These are phyloP conservation scores for Diplodia sapinea DNA, from an alignment of 2,329 filamentous ascomycete species.

Conservation along the genomic window DNA sequence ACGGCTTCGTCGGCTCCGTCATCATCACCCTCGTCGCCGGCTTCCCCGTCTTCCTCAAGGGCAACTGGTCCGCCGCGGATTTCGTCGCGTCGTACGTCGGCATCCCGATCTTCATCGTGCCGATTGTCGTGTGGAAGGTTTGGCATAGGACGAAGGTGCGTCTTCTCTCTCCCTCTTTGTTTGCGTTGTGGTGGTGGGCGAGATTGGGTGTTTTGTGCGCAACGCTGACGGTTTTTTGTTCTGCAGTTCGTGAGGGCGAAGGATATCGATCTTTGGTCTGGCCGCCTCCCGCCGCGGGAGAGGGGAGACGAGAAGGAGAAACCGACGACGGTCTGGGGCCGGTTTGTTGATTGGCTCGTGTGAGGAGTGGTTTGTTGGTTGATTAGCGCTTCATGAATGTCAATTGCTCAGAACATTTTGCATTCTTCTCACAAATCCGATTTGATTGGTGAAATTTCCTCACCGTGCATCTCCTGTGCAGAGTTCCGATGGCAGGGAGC, in stretches of 20 bases:
- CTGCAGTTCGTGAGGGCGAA: slow-evolving; percentile 36
- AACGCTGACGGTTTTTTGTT: neutral
- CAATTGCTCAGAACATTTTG: too few relatives aligned
- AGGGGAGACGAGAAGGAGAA: slow-evolving; percentile 1
- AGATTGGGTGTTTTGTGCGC: neutral
- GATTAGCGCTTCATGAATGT: too few relatives aligned
- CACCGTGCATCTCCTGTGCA: too few relatives aligned
- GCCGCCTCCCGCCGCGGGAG: slow-evolving; percentile 13
- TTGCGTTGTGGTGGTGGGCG: neutral
- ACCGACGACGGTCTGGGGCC: slow-evolving; percentile 24
- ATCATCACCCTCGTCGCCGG: slow-evolving; percentile 1
- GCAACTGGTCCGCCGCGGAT: neutral
- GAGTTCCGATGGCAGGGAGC: too few relatives aligned
- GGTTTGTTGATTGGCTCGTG: slow-evolving; percentile 31
- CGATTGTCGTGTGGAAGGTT: slow-evolving; percentile 52
- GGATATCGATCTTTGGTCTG: slow-evolving; percentile 40
- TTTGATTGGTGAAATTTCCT: too few relatives aligned
- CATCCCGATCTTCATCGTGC: slow-evolving; percentile 46
- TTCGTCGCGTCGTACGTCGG: slow-evolving; percentile 38
- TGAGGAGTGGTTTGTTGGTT: neutral
- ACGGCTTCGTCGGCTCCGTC: neutral
- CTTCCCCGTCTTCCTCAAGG: neutral
- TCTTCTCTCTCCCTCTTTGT: slow-evolving; percentile 24
- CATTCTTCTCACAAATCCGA: too few relatives aligned
- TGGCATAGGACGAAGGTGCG: slow-evolving; percentile 47